These are phyloP conservation scores for Paralagenidium karlingii DNA, from an alignment of 352 stramenopile species.

Conservation along the genomic window DNA sequence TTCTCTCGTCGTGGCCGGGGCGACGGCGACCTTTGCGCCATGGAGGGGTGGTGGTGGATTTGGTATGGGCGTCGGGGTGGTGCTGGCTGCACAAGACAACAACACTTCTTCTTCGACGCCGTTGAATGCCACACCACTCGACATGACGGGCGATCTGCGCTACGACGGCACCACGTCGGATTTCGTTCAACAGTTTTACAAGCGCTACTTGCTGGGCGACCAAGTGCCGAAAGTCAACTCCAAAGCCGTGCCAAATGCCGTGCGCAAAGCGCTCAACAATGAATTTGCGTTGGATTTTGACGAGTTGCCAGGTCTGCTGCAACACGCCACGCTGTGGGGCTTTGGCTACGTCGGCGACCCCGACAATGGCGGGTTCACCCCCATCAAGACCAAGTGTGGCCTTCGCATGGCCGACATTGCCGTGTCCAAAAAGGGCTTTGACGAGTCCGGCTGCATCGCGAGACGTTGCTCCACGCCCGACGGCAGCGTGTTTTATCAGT, in stretches of 20 bases:
- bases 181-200: slow-evolving; percentile 54
- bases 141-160: too few species aligned
- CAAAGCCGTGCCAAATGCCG: slow-evolving; percentile 10
- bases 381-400: slow-evolving; percentile 21
- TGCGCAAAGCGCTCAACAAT: slow-evolving; percentile 15
- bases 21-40: too few species aligned
- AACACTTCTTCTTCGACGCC: too few species aligned
- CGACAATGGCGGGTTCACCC: slow-evolving; percentile 12
- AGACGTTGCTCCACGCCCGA: slow-evolving; percentile 19
- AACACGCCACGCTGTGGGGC: slow-evolving; percentile 36
- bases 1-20: too few species aligned
- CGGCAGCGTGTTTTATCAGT: slow-evolving; percentile 16
- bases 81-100: too few species aligned
- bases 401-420: slow-evolving; percentile 29
- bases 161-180: slow-evolving; percentile 50
- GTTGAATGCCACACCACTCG: too few species aligned
- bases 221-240: slow-evolving; percentile 12
- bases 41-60: too few species aligned
- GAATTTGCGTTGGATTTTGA: slow-evolving; percentile 9
- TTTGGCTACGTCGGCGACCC: slow-evolving; percentile 20
- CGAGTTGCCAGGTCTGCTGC: slow-evolving; percentile 17
- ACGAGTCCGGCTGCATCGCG: slow-evolving; percentile 13
- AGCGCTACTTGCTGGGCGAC: slow-evolving; percentile 20
- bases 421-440: slow-evolving; percentile 10
- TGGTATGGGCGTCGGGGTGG: too few species aligned